These are phyloP conservation scores for Pseudogymnoascus sp. DNA, from an alignment of 2,329 filamentous ascomycete species.

Conservation along the genomic window DNA sequence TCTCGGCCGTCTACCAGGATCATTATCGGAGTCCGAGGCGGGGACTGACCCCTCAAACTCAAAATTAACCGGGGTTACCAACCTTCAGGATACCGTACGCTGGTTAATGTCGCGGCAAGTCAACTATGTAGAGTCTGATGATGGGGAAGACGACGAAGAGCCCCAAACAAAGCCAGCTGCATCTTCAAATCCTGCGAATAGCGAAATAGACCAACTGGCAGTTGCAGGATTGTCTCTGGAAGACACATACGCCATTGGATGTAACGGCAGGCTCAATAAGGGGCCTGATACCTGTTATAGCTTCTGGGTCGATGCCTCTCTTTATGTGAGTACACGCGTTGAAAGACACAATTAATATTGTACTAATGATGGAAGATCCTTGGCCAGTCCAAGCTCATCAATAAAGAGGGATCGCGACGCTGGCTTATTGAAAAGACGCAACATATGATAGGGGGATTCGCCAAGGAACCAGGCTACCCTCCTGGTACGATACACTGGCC, in stretches of 20 bases:
- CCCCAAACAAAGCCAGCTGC: slow-evolving; percentile 29
- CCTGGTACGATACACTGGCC: slow-evolving; percentile 43
- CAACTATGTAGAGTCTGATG: slow-evolving; percentile 40
- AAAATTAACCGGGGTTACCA: slow-evolving; percentile 29
- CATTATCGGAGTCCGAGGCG: not conserved
- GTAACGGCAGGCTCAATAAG: slow-evolving; percentile 89
- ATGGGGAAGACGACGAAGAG: slow-evolving; percentile 37
- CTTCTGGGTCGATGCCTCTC: slow-evolving; percentile 77
- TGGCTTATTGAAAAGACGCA: slow-evolving; percentile 83
- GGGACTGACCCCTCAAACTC: slow-evolving; percentile 13
- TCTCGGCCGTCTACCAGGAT: slow-evolving; percentile 35
- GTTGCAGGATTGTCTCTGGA: slow-evolving; percentile 15
- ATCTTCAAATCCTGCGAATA: slow-evolving; percentile 21
- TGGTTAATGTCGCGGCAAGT: slow-evolving; percentile 62
- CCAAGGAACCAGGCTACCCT: slow-evolving; percentile 58
- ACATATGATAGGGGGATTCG: slow-evolving; percentile 75
- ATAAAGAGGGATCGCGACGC: slow-evolving; percentile 52
- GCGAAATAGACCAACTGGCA: not conserved
- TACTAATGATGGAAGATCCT: slow-evolving; percentile 41
- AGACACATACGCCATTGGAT: slow-evolving; percentile 49
- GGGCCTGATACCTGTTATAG: slow-evolving; percentile 90
- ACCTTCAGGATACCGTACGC: slow-evolving; percentile 28
- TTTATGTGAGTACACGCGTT: slow-evolving; percentile 32
- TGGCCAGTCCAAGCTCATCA: slow-evolving; percentile 48
- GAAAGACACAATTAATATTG: slow-evolving; percentile 21